Percentiles rank a stretch among this genome's conserved stretches.
phyloP scores from a whole-genome alignment of 176 grass and related monocot species.

The Carex kokanica region DNA sequence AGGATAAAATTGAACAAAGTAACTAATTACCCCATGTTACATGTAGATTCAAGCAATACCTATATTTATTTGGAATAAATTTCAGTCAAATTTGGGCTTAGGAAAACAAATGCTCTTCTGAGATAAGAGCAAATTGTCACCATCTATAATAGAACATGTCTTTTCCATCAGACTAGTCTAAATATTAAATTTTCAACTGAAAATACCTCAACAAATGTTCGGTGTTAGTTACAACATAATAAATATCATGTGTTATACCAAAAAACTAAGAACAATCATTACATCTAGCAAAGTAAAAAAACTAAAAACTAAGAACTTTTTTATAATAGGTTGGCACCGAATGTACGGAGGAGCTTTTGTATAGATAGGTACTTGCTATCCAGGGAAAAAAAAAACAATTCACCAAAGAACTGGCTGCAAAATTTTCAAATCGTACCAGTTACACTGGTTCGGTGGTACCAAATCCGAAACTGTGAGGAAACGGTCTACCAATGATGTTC shows the following conservation, averaged over 20 bases:
- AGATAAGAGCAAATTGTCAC: background rate
- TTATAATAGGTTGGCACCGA: background rate
- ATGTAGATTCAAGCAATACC: background rate
- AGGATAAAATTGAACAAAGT: conserved; percentile 12
- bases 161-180: background rate
- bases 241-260: background rate
- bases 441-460: background rate
- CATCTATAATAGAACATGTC: conserved; percentile 9
- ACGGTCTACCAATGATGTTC: background rate
- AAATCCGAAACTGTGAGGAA: background rate
- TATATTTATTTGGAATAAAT: background rate
- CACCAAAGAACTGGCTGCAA: background rate
- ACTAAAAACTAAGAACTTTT: background rate
- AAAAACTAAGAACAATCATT: background rate
- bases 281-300: background rate
- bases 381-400: background rate
- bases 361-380: background rate
- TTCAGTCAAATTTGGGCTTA: background rate
- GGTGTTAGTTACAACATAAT: background rate
- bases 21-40: background rate
- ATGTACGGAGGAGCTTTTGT: background rate
- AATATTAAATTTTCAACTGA: conserved; percentile 8
- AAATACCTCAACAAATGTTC: background rate
- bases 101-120: background rate
- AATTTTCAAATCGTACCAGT: background rate